phyloP scores from a whole-genome alignment of 208 protist species.

The Leishmania tropica region DNA sequence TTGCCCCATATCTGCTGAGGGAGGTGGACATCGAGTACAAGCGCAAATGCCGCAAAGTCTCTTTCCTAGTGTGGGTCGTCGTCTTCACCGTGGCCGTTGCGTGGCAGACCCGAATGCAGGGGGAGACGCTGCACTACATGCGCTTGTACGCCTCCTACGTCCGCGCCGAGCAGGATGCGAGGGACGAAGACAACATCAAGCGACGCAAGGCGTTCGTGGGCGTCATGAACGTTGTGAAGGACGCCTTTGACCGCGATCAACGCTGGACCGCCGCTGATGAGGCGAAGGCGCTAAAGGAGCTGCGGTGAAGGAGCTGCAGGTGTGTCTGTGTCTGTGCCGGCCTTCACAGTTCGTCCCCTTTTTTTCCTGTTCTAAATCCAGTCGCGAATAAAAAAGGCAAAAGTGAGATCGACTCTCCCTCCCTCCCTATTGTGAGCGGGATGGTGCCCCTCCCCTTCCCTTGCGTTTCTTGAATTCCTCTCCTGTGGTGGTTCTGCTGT shows the following conservation, averaged over 20 bases:
- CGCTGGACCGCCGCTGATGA: conserved; percentile 70
- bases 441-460: neutral
- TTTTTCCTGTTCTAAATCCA: neutral
- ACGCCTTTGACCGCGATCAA: conserved; percentile 80
- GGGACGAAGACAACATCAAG: conserved; percentile 82
- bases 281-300: conserved; percentile 31
- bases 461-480: neutral
- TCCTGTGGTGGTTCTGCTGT: neutral
- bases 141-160: conserved; percentile 76
- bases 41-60: conserved; percentile 85
- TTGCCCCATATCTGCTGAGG: conserved; percentile 88
- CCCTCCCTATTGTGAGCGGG: neutral
- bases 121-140: conserved; percentile 83
- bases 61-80: conserved; percentile 80
- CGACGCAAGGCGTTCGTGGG: conserved; percentile 75
- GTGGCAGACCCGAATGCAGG: conserved; percentile 75
- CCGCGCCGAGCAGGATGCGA: conserved; percentile 70
- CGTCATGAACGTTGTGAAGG: conserved; percentile 78
- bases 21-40: conserved; percentile 93
- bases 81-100: conserved; percentile 70
- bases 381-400: neutral
- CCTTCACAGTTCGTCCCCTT: neutral
- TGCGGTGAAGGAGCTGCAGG: neutral
- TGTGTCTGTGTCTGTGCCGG: neutral
- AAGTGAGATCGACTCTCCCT: neutral